Percentiles rank a stretch among this genome's conserved stretches.
These are phyloP conservation scores for Brassica balearica DNA, from an alignment of 441 rosid genomes.

Conservation along the genomic window DNA sequence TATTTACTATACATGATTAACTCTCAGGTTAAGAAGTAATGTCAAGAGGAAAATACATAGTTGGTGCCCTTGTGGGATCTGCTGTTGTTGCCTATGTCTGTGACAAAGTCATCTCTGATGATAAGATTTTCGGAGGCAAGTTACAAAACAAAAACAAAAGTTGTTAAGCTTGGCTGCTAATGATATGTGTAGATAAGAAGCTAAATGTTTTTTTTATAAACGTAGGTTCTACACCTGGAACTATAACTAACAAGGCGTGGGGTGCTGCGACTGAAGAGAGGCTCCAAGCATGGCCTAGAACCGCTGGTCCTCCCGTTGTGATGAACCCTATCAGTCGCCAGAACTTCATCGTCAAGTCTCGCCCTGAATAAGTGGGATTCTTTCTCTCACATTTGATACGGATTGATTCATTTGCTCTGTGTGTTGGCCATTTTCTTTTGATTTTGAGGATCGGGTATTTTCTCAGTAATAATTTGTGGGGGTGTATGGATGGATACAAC, in stretches of 20 bases:
- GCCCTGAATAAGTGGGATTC: slow-evolving; percentile 38
- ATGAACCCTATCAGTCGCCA: slow-evolving; percentile 95
- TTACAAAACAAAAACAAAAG: not conserved
- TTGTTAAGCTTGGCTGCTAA: not conserved
- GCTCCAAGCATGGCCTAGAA: slow-evolving; percentile 95
- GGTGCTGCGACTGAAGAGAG: slow-evolving; percentile 83
- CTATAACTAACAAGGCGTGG: slow-evolving; percentile 75
- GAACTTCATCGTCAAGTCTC: slow-evolving; percentile 79
- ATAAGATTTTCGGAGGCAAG: slow-evolving; percentile 84
- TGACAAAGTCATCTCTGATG: slow-evolving; percentile 61
- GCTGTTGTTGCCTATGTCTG: slow-evolving; percentile 61
- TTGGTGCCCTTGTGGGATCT: slow-evolving; percentile 61
- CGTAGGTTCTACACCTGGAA: slow-evolving; percentile 59
- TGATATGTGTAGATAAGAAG: not conserved
- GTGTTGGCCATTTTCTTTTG: slow-evolving; percentile 3
- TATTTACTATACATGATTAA: not conserved
- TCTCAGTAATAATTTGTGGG: slow-evolving; percentile 28
- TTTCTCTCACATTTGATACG: slow-evolving; percentile 21
- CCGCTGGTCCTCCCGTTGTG: slow-evolving; percentile 88
- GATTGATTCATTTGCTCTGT: slow-evolving; percentile 7
- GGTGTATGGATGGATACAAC: slow-evolving; percentile 12
- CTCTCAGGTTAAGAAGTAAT: slow-evolving; percentile 29
- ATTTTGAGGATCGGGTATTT: slow-evolving; percentile 20
- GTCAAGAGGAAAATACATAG: slow-evolving; percentile 54
- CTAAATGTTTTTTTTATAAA: not conserved